Evolutionary conservation across 805 yeast genomes (phyloP), one percentile per base, ranked within the genome.

Genomic region (Ogataea henricii): DNA sequence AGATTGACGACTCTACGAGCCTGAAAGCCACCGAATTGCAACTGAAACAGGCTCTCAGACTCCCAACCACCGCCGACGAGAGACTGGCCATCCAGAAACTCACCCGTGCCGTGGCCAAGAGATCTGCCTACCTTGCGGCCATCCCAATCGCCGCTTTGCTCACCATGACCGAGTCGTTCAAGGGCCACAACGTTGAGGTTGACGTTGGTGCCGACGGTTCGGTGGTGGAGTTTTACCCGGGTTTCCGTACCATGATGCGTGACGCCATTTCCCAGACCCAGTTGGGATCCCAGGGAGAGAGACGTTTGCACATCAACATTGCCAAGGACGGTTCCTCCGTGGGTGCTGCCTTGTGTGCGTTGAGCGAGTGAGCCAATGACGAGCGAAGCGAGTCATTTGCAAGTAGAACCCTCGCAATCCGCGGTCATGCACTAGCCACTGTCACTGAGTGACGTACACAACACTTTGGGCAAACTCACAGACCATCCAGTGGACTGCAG

Each of bases 201-300:
- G 98, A 92, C 66, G 81, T 94, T 55, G 98, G 97, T 49, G 91
- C 91, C 51, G 98, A 92, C 67, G 99, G 99, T 30, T 85, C 96
- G 2, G 94, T 92, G 46, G 85, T 92, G 42, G 96, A 92, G 69
- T 87, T 81, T 63, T 94, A 91, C 67, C 99, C 99, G 14, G 91
- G 92, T 21, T 92, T 87, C 71, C 83, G 85, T 70, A 79, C 84
- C 10, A 79, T 81, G 77, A 72, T 92, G 53, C 80, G 92, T 63
- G 89, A 87, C 54, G 96, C 96, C 0, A 70, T 91, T 53, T 73
- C 83, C 0, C 63, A 79, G 53, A 79, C 88, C 36, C 82, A 84
- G 54, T 77, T 91, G 36, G 91, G 91, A 47, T 74, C 85, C 37
- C 85, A 87, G 40, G 82, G 85, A 50, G 89, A 82, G 58, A 81